Conservation (phyloP, 106 monocot species). For the Apostasia shenzhenica region DNA sequence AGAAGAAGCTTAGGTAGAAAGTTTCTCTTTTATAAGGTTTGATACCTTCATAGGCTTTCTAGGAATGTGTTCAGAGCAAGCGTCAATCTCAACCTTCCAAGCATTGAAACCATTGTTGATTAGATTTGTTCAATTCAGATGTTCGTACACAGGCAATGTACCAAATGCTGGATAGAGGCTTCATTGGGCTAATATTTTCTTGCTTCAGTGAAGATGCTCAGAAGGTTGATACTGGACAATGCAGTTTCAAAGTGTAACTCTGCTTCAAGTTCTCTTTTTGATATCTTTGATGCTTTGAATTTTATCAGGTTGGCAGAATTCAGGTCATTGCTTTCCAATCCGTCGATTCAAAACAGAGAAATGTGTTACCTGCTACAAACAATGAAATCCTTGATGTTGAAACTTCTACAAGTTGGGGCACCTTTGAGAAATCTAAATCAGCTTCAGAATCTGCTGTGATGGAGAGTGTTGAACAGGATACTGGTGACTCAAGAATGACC, state of each 20-base stretch:
- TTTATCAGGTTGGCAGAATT: constrained; percentile 73
- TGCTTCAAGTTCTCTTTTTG: neutral
- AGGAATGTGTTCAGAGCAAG: neutral
- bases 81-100: neutral
- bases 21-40: too few species aligned
- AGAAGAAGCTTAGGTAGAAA: too few species aligned
- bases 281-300: neutral
- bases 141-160: constrained; percentile 96
- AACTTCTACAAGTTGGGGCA: constrained; percentile 62
- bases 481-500: constrained; percentile 50
- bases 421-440: constrained; percentile 40
- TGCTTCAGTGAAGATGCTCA: constrained; percentile 82
- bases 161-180: constrained; percentile 85
- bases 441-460: constrained; percentile 27
- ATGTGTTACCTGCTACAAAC: constrained; percentile 15
- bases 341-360: constrained; percentile 46
- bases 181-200: constrained; percentile 92
- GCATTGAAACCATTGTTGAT: neutral
- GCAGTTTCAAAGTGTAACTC: neutral
- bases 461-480: constrained; percentile 59
- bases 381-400: constrained; percentile 49
- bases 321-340: constrained; percentile 98
- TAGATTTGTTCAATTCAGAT: constrained; percentile 44
- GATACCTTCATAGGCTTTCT: too few species aligned
- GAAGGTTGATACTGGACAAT: constrained; percentile 38